phyloP scores from a whole-genome alignment of 2,329 filamentous ascomycete species.

The Fusarium sp. region DNA sequence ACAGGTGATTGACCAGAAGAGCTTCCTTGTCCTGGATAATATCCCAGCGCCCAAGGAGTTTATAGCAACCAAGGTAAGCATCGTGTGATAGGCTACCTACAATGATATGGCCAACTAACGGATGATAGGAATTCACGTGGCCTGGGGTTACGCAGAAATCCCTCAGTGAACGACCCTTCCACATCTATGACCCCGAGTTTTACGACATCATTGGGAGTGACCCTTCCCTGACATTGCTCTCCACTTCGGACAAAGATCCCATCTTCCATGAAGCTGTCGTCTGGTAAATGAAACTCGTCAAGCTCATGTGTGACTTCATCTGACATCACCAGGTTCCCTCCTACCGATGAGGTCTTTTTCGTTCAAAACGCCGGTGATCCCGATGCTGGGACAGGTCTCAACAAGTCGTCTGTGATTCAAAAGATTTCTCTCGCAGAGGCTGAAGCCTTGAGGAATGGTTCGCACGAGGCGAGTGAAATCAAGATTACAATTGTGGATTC shows the following conservation, averaged over 20 bases:
- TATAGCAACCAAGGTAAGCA: conserved; percentile 31
- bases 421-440: conserved; percentile 63
- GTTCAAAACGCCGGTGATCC: conserved; percentile 63
- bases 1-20: conserved; percentile 41
- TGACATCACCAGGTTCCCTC: conserved; percentile 47
- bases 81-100: too few relatives aligned
- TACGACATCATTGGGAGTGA: conserved; percentile 61
- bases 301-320: rapidly evolving
- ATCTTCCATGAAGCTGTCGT: conserved; percentile 69
- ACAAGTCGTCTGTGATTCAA: conserved; percentile 63
- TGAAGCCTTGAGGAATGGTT: conserved; percentile 41
- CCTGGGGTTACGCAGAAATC: conserved; percentile 39
- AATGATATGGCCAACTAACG: neutral
- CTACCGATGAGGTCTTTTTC: conserved; percentile 66
- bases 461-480: conserved; percentile 48
- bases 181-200: conserved; percentile 63
- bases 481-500: conserved; percentile 57
- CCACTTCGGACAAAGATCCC: conserved; percentile 57
- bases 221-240: conserved; percentile 63
- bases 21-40: conserved; percentile 36
- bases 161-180: conserved; percentile 39
- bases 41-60: conserved; percentile 30
- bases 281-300: conserved; percentile 49
- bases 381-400: conserved; percentile 62
- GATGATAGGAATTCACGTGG: conserved; percentile 32